Conservation (phyloP, 371 early-diverging fungal genomes). For the Dichotomocladium elegans region DNA sequence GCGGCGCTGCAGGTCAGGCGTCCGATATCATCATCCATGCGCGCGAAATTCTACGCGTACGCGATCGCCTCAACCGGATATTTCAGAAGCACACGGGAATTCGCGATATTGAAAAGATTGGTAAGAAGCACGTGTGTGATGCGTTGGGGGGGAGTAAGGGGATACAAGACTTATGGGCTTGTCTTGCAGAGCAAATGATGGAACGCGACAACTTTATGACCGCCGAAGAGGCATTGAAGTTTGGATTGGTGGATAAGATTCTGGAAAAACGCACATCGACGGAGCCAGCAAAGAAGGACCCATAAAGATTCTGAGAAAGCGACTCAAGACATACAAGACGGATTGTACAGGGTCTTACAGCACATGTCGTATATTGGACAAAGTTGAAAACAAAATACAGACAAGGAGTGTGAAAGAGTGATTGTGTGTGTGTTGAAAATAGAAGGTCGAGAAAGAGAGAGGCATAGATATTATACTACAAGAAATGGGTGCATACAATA, state of each 20-base stretch:
- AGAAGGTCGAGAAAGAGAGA: not conserved
- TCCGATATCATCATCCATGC: conserved; percentile 97
- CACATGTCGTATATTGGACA: too few species aligned
- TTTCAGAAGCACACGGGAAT: conserved; percentile 85
- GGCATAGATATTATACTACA: too few species aligned
- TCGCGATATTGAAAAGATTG: conserved; percentile 78
- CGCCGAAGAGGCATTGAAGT: conserved; percentile 85
- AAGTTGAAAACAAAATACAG: too few species aligned
- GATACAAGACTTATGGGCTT: not conserved
- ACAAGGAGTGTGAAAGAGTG: too few species aligned
- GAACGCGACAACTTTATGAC: conserved; percentile 96
- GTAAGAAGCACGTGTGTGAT: conserved; percentile 35
- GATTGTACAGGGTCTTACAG: too few species aligned
- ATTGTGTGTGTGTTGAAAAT: not conserved
- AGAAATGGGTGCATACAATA: too few species aligned
- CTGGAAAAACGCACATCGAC: conserved; percentile 55
- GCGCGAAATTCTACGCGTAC: conserved; percentile 86
- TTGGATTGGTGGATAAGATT: conserved; percentile 91
- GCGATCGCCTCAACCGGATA: conserved; percentile 84
- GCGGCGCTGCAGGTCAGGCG: conserved; percentile 96
- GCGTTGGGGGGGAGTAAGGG: not conserved
- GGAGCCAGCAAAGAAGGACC: not conserved
- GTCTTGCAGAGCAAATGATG: conserved; percentile 65
- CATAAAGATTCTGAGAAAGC: not conserved
- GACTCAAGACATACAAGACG: too few species aligned